A percentile compares a stretch with the other conserved stretches of the same genome.
These are phyloP conservation scores for Aurifilum marmelostoma DNA, from an alignment of 2,329 filamentous ascomycete species.

Conservation along the genomic window DNA sequence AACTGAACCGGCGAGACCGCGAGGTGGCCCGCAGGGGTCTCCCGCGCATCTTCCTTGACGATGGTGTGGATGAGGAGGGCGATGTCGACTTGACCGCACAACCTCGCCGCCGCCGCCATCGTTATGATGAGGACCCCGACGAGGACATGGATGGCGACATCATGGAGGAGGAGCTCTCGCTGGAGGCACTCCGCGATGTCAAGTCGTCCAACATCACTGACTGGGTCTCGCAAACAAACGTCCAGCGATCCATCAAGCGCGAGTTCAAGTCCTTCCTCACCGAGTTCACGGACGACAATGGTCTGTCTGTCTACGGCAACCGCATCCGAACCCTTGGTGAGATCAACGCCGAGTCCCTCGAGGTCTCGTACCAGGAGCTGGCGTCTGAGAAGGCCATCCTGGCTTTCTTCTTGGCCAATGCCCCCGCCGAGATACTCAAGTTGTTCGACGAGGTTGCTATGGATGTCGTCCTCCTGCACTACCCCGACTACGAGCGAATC, in stretches of 20 bases:
- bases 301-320: constrained; percentile 91
- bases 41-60: constrained; percentile 67
- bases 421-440: constrained; percentile 91
- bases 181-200: constrained; percentile 89
- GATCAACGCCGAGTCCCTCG: constrained; percentile 92
- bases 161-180: constrained; percentile 91
- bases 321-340: constrained; percentile 95
- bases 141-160: constrained; percentile 92
- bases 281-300: constrained; percentile 88
- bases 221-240: constrained; percentile 88
- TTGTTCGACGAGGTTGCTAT: constrained; percentile 97
- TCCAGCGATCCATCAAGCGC: constrained; percentile 89
- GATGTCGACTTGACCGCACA: constrained; percentile 84
- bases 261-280: constrained; percentile 98
- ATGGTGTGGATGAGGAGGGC: constrained; percentile 82
- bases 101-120: constrained; percentile 80
- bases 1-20: constrained; percentile 73
- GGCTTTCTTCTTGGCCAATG: constrained; percentile 94
- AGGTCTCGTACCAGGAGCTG: constrained; percentile 94
- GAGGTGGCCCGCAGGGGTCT: constrained; percentile 63
- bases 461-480: constrained; percentile 93
- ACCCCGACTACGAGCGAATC: constrained; percentile 96
- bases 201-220: constrained; percentile 93
- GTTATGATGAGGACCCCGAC: constrained; percentile 93
- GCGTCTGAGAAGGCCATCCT: constrained; percentile 89